Percentiles rank a stretch among this genome's conserved stretches.
Evolutionary conservation across 2,329 filamentous ascomycete genomes (phyloP).

Genomic region (Epichloe scottii): DNA sequence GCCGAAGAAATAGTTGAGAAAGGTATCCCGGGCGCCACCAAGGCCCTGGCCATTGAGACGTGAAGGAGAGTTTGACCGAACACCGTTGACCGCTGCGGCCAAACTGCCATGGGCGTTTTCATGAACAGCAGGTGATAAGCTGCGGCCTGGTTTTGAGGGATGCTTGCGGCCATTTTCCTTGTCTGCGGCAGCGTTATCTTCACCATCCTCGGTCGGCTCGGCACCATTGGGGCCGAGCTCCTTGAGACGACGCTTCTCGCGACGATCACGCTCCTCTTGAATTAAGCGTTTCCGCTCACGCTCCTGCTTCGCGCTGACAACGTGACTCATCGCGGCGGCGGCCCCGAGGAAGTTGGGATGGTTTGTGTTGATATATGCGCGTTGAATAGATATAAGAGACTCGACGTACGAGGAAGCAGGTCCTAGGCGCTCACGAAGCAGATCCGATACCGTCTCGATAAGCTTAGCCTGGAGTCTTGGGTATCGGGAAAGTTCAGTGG

Average conservation of each 20-base stretch:
- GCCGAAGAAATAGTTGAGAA: constrained; percentile 97
- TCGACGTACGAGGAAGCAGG: constrained; percentile 87
- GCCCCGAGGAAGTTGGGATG: constrained; percentile 97
- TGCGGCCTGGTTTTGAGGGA: constrained; percentile 42
- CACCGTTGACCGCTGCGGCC: constrained; percentile 54
- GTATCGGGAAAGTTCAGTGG: constrained; percentile 82
- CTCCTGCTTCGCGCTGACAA: constrained; percentile 90
- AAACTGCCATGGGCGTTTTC: constrained; percentile 52
- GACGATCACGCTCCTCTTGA: constrained; percentile 74
- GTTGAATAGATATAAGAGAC: constrained; percentile 91
- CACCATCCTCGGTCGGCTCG: constrained; percentile 57
- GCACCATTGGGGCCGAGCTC: constrained; percentile 72
- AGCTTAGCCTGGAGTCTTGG: constrained; percentile 90
- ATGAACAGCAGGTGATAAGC: constrained; percentile 69
- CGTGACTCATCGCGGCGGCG: constrained; percentile 92
- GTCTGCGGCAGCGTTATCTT: constrained; percentile 33
- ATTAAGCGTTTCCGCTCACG: constrained; percentile 71
- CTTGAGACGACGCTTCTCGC: constrained; percentile 71
- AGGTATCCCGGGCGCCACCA: constrained; percentile 69
- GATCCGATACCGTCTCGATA: constrained; percentile 94
- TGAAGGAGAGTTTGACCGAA: constrained; percentile 26
- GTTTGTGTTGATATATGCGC: constrained; percentile 98
- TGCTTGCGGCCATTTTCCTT: constrained; percentile 34
- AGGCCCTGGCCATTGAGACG: constrained; percentile 46
- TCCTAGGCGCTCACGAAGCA: constrained; percentile 81